Conservation (phyloP, 768 basidiomycete species). For the Harrya chromipes region DNA sequence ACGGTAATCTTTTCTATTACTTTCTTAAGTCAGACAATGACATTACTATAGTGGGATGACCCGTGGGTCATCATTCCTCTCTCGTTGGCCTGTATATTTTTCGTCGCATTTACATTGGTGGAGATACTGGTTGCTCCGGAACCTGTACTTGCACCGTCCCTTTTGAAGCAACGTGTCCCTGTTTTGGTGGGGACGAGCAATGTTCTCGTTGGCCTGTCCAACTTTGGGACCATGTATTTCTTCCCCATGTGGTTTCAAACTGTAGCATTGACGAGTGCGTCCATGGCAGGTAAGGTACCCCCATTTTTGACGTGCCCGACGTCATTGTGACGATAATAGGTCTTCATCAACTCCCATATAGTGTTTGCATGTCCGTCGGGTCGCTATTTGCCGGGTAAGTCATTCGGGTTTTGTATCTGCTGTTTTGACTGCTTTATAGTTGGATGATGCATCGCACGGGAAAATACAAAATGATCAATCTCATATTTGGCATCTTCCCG, state of each 20-base stretch:
- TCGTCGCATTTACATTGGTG: constrained; percentile 53
- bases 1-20: constrained; percentile 38
- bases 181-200: constrained; percentile 70
- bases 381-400: constrained; percentile 50
- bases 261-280: constrained; percentile 64
- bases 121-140: constrained; percentile 66
- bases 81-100: constrained; percentile 40
- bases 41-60: constrained; percentile 48
- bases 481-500: constrained; percentile 49
- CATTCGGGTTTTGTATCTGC: neutral
- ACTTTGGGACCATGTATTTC: constrained; percentile 75
- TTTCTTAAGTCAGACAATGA: constrained; percentile 5
- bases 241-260: constrained; percentile 86
- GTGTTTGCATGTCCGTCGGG: constrained; percentile 44
- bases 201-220: constrained; percentile 70
- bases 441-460: constrained; percentile 57
- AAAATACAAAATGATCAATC: constrained; percentile 43
- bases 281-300: constrained; percentile 54
- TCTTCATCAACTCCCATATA: constrained; percentile 50
- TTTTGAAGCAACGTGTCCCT: constrained; percentile 66
- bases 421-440: constrained; percentile 11
- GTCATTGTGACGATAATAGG: constrained; percentile 30
- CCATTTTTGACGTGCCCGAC: neutral
- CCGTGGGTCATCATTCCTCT: constrained; percentile 54
- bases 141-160: constrained; percentile 66